These are phyloP conservation scores for Sporothrix brunneoviolacea DNA, from an alignment of 2,329 filamentous ascomycete species.

Conservation along the genomic window DNA sequence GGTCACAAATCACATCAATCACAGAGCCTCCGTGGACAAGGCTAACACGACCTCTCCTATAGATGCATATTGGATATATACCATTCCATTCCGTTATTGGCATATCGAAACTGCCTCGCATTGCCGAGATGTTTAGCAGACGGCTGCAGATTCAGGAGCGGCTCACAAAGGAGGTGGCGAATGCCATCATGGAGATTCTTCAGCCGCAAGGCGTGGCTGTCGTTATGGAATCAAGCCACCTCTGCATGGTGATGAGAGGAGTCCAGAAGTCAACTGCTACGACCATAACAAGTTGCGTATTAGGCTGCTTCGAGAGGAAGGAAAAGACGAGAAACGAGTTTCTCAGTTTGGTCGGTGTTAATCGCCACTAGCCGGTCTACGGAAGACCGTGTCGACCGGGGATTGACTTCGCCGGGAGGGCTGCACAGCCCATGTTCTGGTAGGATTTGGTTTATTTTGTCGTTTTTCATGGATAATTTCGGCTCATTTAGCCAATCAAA, in stretches of 20 bases:
- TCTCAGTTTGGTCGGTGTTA: slow-evolving; percentile 67
- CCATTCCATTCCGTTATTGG: slow-evolving; percentile 86
- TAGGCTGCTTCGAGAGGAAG: slow-evolving; percentile 89
- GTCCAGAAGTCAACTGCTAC: slow-evolving; percentile 83
- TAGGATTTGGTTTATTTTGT: too few relatives aligned
- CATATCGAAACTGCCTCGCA: slow-evolving; percentile 88
- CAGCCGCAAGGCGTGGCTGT: slow-evolving; percentile 93
- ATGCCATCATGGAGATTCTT: slow-evolving; percentile 87
- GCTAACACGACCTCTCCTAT: neutral
- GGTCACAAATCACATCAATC: too few relatives aligned
- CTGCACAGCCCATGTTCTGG: too few relatives aligned
- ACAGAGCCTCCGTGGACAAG: too few relatives aligned
- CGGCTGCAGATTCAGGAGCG: slow-evolving; percentile 94
- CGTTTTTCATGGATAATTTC: too few relatives aligned
- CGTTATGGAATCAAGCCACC: slow-evolving; percentile 92
- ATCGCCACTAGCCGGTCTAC: slow-evolving; percentile 29
- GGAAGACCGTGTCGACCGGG: too few relatives aligned
- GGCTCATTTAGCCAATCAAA: too few relatives aligned
- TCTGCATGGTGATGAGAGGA: slow-evolving; percentile 99
- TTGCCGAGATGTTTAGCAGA: slow-evolving; percentile 94
- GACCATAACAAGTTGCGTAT: slow-evolving; percentile 93
- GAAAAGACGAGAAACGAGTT: slow-evolving; percentile 96
- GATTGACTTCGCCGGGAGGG: too few relatives aligned
- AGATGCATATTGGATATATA: slow-evolving; percentile 99
- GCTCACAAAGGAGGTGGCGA: slow-evolving; percentile 89